Conservation (phyloP, 2,329 filamentous ascomycete genomes). For the Fusarium luffae region DNA sequence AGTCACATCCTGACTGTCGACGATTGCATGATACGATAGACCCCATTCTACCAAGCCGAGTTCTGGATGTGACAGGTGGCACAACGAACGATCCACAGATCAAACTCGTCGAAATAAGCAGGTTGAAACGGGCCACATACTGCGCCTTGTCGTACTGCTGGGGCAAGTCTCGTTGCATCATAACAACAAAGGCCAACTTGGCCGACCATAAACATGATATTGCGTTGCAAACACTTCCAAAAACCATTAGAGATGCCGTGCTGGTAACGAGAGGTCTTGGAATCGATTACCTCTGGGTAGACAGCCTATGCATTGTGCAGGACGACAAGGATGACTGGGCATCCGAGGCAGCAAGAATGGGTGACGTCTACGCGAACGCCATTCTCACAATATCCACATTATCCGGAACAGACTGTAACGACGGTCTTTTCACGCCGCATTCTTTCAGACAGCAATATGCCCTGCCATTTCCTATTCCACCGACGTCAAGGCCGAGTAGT, state of each 20-base stretch:
- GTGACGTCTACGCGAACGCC: slow-evolving; percentile 14
- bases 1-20: not conserved
- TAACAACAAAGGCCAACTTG: not conserved
- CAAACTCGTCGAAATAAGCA: not conserved
- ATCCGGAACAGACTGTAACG: not conserved
- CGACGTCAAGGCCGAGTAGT: not conserved
- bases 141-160: not conserved
- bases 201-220: not conserved
- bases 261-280: not conserved
- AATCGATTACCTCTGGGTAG: slow-evolving; percentile 17
- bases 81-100: not conserved
- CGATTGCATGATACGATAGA: not conserved
- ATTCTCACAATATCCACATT: slow-evolving; percentile 9
- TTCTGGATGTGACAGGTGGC: not conserved
- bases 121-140: not conserved
- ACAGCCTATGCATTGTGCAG: slow-evolving; percentile 16
- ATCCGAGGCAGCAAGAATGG: slow-evolving; percentile 12
- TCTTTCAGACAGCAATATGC: not conserved
- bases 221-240: not conserved
- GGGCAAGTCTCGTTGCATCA: not conserved
- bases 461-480: not conserved
- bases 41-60: not conserved
- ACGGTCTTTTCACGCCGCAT: not conserved
- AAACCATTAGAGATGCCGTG: slow-evolving; percentile 5
- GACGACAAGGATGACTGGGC: slow-evolving; percentile 15